Base-by-base conservation (phyloP, 768 basidiomycete species). In the Tricholoma sp. region DNA sequence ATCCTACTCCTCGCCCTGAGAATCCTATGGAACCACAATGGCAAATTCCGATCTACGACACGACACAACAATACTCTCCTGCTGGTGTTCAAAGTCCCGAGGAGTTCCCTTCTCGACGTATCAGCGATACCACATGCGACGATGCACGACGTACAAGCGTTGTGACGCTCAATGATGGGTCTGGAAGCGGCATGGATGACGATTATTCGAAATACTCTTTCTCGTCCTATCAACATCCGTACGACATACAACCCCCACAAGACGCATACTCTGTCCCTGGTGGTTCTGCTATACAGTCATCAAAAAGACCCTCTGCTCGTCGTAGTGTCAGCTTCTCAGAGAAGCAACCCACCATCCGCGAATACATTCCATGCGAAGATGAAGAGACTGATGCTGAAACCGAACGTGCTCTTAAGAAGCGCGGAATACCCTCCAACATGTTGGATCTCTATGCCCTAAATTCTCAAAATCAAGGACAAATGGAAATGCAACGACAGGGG, bases 191-290 rank as follows among this genome's bases (percentile, higher is more conserved):
- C 50, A 60, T 58, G 41, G 56, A 66, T 24, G 69, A 73, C 21
- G 56, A 66, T n/a, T 65, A 76, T 54, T 67, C 71, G 58, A 76
- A 71, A 64, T 81, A 74, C 56, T 75, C 81, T 0, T 66, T 83
- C 46, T 79, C 83, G 16, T 83, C 83, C 3, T 81, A 83, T 69
- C 71, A 76, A 50, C 83, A 86, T 59, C 84, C 85, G 9, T 79
- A 84, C 60, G 82, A 85, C 47, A 84, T 88, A 41, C 72, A 71
- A 16, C 76, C 83, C 2, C 86, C 85, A 2, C 66, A 71, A 37
- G 68, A 71, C 55, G 75, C 73, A 3, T 79, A 82, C 59, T 56
- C 70, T 45, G 69, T 63, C 16, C 58, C 58, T 12, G 53, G 61
- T 24, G 55, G 61, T 8, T 57, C 67, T 55, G 57, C 57, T 4